Base-by-base conservation (phyloP, 441 rosid genomes). In the Brassica balearica region DNA sequence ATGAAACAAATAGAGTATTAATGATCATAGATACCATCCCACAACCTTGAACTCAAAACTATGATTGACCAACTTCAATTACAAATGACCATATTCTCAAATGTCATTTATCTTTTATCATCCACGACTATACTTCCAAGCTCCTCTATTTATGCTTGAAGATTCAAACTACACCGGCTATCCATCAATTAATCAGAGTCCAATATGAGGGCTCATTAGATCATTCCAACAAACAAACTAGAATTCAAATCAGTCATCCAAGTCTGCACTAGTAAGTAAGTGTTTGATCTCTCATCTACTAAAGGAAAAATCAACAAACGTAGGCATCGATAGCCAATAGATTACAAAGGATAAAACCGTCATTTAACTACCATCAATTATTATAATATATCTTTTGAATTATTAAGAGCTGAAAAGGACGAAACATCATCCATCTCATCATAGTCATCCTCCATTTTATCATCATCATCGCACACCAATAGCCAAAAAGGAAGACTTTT, bases 381-480 rank as follows among this genome's bases (percentile, higher is more conserved):
- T 63, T 55, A 55, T 15, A 14, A 8, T 61, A 6, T 60, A 0
- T 12, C 27, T 14, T 38, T 61, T 32, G 36, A 62, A 48, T 48
- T 48, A 32, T 46, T 60, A 76, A 48, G 48, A 7, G 5, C 0
- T 8, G 22, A 68, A 56, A 27, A 11, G 17, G 10, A 38, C 9
- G 11, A 1, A 38, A 68, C 5, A 36, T 0, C 17, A 66, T 65
- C 15, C 43, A 36, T 36, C 43, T 36, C 41, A 7, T 51, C 58
- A 14, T 51, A 55, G 22, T 17, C 65, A 9, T 68, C 79, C 51
- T 65, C 68, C 9, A 53, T 41, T 65, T 63, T 12, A 43, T 27
- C 72, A 71, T 38, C 68, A 19, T 5, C 17, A 14, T 65, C 46
- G 12, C 46, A 38, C 46, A 41, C 48, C 48, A 41, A 41, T 41